phyloP scores from a whole-genome alignment of 2,329 filamentous ascomycete species.

The Phyllosticta ampelicida region DNA sequence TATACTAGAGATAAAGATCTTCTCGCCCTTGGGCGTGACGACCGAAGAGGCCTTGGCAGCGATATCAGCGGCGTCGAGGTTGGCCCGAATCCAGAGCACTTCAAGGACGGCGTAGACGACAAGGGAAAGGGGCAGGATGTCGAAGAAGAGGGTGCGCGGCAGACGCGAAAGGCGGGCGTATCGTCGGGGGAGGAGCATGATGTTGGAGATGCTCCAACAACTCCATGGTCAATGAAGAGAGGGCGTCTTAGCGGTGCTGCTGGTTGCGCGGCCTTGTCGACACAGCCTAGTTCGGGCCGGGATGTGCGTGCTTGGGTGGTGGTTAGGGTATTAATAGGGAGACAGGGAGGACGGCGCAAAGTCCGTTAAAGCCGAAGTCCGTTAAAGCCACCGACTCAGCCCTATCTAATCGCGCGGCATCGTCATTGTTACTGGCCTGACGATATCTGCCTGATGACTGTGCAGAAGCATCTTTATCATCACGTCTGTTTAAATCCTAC shows the following conservation, averaged over 20 bases:
- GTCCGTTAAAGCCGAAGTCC: neutral
- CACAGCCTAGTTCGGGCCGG: neutral
- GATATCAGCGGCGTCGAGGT: slow-evolving; percentile 1
- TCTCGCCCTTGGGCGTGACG: slow-evolving; percentile 1
- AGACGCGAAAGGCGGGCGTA: slow-evolving; percentile 8
- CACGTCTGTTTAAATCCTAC: neutral
- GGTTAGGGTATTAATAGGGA: neutral
- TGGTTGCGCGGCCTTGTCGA: slow-evolving; percentile 4
- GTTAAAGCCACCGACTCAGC: neutral
- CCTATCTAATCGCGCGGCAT: neutral
- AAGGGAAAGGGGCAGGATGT: slow-evolving; percentile 6
- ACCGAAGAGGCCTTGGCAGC: neutral
- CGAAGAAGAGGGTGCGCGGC: slow-evolving; percentile 6
- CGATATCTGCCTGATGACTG: too few relatives aligned
- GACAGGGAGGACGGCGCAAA: too few relatives aligned
- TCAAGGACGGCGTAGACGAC: slow-evolving; percentile 6
- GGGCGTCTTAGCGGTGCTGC: neutral
- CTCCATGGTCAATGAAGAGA: neutral
- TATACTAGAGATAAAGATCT: slow-evolving; percentile 57
- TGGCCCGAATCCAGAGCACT: slow-evolving; percentile 1
- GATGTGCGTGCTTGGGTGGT: neutral
- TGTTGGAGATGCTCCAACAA: neutral
- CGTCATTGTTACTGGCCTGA: too few relatives aligned
- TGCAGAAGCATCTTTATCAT: too few relatives aligned
- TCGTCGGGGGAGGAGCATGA: slow-evolving; percentile 7